These are phyloP conservation scores for Tetracladium marchalianum DNA, from an alignment of 495 filamentous ascomycete genomes.

Conservation along the genomic window DNA sequence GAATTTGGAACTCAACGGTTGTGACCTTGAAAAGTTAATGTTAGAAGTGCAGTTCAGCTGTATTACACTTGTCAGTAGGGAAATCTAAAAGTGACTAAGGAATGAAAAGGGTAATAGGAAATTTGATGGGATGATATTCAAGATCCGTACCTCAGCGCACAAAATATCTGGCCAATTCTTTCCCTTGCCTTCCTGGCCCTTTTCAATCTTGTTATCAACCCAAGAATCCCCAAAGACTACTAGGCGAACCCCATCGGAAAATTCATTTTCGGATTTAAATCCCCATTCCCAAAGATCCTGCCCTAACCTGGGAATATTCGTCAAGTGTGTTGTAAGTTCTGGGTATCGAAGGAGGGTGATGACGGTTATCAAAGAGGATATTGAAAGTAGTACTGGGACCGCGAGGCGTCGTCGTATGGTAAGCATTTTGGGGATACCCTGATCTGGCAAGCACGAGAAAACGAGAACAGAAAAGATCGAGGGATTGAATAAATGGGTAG, in stretches of 20 bases:
- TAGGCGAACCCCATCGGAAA: slow-evolving; percentile 2
- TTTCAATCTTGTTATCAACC: slow-evolving; percentile 5
- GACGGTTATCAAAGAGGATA: slow-evolving; percentile 8
- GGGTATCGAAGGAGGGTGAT: slow-evolving; percentile 6
- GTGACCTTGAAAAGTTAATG: slow-evolving; percentile 10
- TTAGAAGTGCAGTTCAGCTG: slow-evolving; percentile 12
- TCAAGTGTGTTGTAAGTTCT: not conserved
- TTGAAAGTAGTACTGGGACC: slow-evolving; percentile 5
- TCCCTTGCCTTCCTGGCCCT: slow-evolving; percentile 1
- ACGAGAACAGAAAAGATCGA: too few species aligned
- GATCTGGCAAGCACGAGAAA: not conserved
- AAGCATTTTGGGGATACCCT: not conserved
- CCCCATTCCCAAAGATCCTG: too few species aligned
- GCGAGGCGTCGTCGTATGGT: slow-evolving; percentile 7
- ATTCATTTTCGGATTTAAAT: too few species aligned
- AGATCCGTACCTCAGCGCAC: slow-evolving; percentile 17
- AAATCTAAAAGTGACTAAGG: not conserved
- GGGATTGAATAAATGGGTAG: too few species aligned
- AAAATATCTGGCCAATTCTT: slow-evolving; percentile 18
- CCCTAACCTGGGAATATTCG: slow-evolving; percentile 5
- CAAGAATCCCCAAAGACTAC: slow-evolving; percentile 20
- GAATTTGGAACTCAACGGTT: slow-evolving; percentile 9
- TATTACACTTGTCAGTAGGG: slow-evolving; percentile 23
- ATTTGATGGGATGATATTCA: too few species aligned
- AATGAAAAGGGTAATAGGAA: too few species aligned